These are phyloP conservation scores for Fraxinus cuspidata DNA, from an alignment of 257 asterid species.

Conservation along the genomic window DNA sequence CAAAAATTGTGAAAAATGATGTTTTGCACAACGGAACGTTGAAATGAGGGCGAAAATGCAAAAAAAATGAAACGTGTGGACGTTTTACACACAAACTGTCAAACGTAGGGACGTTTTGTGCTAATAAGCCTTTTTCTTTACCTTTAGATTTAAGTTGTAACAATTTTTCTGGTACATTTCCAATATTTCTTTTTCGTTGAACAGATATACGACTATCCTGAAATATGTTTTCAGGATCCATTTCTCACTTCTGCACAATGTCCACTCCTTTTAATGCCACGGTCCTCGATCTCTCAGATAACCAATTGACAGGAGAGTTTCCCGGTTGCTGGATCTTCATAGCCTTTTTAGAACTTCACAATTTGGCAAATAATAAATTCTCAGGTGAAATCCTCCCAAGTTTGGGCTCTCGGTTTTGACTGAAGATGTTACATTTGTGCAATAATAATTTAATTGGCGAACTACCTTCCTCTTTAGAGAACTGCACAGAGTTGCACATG, in stretches of 20 bases:
- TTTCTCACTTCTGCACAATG: constrained; percentile 24
- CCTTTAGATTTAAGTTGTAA: constrained; percentile 29
- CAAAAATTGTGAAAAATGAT: no score
- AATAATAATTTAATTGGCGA: constrained; percentile 21
- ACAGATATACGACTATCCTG: not conserved
- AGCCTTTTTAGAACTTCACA: not conserved
- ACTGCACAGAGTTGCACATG: no score
- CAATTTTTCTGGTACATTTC: not conserved
- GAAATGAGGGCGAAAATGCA: no score
- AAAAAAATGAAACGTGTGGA: no score
- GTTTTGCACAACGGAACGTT: no score
- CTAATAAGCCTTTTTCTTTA: no score
- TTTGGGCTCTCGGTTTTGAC: not conserved
- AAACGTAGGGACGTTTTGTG: no score
- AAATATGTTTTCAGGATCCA: not conserved
- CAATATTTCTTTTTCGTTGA: not conserved
- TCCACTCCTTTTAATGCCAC: not conserved
- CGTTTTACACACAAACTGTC: no score
- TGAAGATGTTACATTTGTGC: not conserved
- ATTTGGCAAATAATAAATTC: not conserved
- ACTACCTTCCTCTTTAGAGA: constrained; percentile 15
- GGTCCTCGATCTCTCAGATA: constrained; percentile 25
- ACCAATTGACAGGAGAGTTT: constrained; percentile 24
- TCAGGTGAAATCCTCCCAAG: not conserved
- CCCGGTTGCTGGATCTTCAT: constrained; percentile 24